These are phyloP conservation scores for Persicaria tinctoria DNA, from an alignment of 148 eudicot species.

Conservation along the genomic window DNA sequence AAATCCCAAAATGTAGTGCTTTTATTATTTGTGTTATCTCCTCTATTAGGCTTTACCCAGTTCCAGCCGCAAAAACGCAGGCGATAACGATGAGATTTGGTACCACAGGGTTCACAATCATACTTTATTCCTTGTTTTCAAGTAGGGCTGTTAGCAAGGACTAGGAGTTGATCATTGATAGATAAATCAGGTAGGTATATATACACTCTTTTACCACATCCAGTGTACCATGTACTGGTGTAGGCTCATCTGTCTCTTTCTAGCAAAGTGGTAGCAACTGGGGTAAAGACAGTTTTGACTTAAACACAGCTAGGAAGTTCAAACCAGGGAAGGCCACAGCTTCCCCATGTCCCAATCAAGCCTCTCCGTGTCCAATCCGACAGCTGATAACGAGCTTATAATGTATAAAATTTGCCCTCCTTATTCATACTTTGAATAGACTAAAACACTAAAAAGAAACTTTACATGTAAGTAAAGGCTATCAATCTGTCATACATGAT, in stretches of 20 bases:
- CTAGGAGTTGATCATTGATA: background rate
- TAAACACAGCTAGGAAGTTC: background rate
- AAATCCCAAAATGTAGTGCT: background rate
- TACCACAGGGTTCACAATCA: background rate
- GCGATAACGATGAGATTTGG: background rate
- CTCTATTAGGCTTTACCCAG: background rate
- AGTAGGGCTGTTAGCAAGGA: background rate
- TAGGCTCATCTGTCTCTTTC: background rate
- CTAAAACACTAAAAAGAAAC: background rate
- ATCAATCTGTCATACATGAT: background rate
- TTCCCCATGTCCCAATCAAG: background rate
- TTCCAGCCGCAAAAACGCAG: background rate
- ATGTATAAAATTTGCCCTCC: background rate
- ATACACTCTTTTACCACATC: slow-evolving; percentile 2
- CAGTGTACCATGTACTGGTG: background rate
- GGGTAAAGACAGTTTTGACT: background rate
- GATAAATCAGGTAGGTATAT: background rate
- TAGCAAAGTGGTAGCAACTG: background rate
- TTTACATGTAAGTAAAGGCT: background rate
- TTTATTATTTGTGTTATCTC: background rate
- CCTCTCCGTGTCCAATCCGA: background rate
- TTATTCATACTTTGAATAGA: background rate
- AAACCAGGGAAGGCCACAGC: background rate
- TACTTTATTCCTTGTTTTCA: background rate
- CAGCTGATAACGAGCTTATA: too few species aligned